A percentile compares a stretch with the other conserved stretches of the same genome.
Conservation (phyloP, 805 yeast genomes). For the Isabelozyma rhagii region DNA sequence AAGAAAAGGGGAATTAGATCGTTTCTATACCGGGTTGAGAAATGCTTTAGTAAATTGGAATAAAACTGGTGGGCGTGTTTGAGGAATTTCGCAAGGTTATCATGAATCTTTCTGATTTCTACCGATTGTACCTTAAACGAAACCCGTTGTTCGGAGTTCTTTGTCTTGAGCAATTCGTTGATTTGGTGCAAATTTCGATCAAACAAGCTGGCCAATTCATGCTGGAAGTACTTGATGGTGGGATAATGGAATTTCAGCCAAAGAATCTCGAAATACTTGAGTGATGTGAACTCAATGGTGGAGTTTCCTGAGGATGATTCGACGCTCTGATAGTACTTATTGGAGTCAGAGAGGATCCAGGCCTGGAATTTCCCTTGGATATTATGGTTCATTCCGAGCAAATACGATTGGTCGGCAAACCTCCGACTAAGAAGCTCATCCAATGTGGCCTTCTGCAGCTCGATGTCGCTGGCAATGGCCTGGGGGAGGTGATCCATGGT, state of each 20-base stretch:
- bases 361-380: constrained; percentile 45
- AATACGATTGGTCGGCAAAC: constrained; percentile 38
- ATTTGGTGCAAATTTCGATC: constrained; percentile 12
- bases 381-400: constrained; percentile 48
- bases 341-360: constrained; percentile 37
- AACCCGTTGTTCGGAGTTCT: constrained; percentile 8
- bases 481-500: neutral
- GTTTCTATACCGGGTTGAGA: constrained; percentile 35
- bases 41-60: constrained; percentile 34
- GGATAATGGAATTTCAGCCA: constrained; percentile 70
- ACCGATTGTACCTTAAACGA: constrained; percentile 37
- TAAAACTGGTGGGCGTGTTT: constrained; percentile 50
- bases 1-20: constrained; percentile 31
- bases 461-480: constrained; percentile 9
- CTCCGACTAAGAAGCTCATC: constrained; percentile 13
- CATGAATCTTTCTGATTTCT: constrained; percentile 56
- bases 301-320: constrained; percentile 2
- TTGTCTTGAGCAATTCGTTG: constrained; percentile 9
- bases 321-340: constrained; percentile 21
- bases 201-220: constrained; percentile 1
- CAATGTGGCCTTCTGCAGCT: constrained; percentile 15
- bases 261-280: constrained; percentile 37
- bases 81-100: constrained; percentile 46
- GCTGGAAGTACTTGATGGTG: constrained; percentile 54
- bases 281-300: constrained; percentile 34